A percentile compares a stretch with the other conserved stretches of the same genome.
Evolutionary conservation across 768 basidiomycete genomes (phyloP).

Genomic region (Boletus patriciae): DNA sequence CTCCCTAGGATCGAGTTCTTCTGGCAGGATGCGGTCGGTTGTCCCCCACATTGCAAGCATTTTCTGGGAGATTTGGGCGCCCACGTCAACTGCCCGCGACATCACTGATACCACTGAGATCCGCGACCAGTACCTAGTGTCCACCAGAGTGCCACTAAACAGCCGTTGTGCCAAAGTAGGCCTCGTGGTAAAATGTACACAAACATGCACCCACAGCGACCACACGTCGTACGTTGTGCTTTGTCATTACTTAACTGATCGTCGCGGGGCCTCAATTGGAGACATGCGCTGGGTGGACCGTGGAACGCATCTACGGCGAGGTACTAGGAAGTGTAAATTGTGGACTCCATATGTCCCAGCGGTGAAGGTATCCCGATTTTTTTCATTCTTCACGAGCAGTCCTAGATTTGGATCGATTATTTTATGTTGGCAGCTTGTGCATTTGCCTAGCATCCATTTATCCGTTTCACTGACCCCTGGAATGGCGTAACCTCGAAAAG

Average conservation of each 20-base stretch:
- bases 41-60: background rate
- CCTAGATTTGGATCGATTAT: too few species aligned
- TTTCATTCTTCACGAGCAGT: background rate
- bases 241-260: too few species aligned
- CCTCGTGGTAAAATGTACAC: slow-evolving; percentile 11
- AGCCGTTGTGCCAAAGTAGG: background rate
- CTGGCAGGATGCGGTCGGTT: background rate
- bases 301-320: too few species aligned
- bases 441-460: background rate
- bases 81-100: background rate
- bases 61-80: background rate
- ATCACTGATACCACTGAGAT: background rate
- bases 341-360: background rate
- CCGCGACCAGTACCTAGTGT: background rate
- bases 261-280: slow-evolving; percentile 6
- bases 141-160: background rate
- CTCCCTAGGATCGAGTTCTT: slow-evolving; percentile 7
- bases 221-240: background rate
- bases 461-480: background rate
- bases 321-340: background rate
- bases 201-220: slow-evolving; percentile 9
- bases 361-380: background rate
- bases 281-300: slow-evolving; percentile 4
- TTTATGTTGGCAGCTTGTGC: background rate
- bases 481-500: background rate